Evolutionary conservation across 2,329 filamentous ascomycete genomes (phyloP), one percentile per base, ranked within the genome.

Genomic region (Thielaviopsis musarum): DNA sequence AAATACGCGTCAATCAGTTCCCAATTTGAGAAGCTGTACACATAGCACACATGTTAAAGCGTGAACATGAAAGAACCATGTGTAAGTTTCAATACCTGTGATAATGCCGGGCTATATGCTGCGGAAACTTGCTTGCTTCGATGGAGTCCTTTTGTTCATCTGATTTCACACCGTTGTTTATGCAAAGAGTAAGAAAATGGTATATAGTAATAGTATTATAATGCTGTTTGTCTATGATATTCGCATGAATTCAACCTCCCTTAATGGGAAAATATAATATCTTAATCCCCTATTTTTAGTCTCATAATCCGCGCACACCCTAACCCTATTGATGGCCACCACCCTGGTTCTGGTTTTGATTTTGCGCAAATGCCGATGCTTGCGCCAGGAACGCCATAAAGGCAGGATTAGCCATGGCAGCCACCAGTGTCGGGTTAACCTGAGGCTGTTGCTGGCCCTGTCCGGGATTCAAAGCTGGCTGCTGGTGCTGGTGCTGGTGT

Each of bases 401-500:
- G 15, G 57, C 57, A 6, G 60, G 60, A 48, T 58, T 61, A 22
- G 38, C 38, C 34, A 56, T 41, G 41, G 60, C 60, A 24, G 57
- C 57, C 13, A 56, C 59, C 51, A 38, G 49, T 5, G 60, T 57
- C 17, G 53, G 45, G 19, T 57, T 54, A 17, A 54, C 48, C 17
- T 51, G 52, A 12, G 55, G 53, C 26, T 59, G 57, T 6, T 58
- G 30, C 30, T 45, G 38, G 38, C 15, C 38, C 38, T 45, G 38
- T 5, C 2, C 38, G 5, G 49, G 13, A 26, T 52, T 52, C 13
- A 26, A 5, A 26, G 21, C 49, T 5, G 49, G 49, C 49, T 52
- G 58, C 5, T 54, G 63, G 22, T 65, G 62, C n/a, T 67, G 63
- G 51, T 67, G 67, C 3, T 67, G 66, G 61, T 63, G 70, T 52